These are phyloP conservation scores for Abelmoschus esculentus DNA, from an alignment of 345 rosid species.

Conservation along the genomic window DNA sequence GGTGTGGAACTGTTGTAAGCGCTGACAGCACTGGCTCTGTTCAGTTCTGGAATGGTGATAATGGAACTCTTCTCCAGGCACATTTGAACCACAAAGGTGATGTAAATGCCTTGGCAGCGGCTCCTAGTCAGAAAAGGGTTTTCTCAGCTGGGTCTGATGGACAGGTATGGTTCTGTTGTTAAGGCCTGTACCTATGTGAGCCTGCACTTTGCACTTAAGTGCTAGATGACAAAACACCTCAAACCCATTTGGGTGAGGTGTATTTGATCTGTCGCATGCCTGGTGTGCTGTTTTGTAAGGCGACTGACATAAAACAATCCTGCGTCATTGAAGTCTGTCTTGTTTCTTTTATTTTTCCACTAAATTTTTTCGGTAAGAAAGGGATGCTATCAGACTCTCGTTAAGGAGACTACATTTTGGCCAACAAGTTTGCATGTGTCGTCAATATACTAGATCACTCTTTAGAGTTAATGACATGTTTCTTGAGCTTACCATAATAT, in stretches of 20 bases:
- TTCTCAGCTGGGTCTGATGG: conserved; percentile 96
- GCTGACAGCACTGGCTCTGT: conserved; percentile 85
- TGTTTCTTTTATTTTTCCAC: background rate
- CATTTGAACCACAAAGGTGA: conserved; percentile 84
- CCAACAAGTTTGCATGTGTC: background rate
- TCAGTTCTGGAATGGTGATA: conserved; percentile 82
- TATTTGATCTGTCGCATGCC: background rate
- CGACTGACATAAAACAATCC: background rate
- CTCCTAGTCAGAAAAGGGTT: conserved; percentile 80
- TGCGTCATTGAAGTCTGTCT: background rate
- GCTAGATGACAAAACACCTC: background rate
- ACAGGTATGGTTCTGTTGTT: conserved; percentile 42
- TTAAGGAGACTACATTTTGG: background rate
- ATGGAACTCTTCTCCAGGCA: conserved; percentile 79
- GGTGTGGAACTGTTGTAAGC: conserved; percentile 79
- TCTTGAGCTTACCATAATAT: background rate
- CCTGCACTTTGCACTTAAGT: background rate
- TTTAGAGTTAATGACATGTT: background rate
- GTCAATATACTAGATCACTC: background rate
- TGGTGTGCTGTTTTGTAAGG: background rate
- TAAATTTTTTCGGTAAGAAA: background rate
- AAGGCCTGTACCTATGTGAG: background rate
- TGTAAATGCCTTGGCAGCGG: conserved; percentile 71
- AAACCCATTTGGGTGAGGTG: background rate
- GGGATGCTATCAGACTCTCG: background rate